Conservation (phyloP, 768 basidiomycete species). For the Pleurotus tuber-regium region DNA sequence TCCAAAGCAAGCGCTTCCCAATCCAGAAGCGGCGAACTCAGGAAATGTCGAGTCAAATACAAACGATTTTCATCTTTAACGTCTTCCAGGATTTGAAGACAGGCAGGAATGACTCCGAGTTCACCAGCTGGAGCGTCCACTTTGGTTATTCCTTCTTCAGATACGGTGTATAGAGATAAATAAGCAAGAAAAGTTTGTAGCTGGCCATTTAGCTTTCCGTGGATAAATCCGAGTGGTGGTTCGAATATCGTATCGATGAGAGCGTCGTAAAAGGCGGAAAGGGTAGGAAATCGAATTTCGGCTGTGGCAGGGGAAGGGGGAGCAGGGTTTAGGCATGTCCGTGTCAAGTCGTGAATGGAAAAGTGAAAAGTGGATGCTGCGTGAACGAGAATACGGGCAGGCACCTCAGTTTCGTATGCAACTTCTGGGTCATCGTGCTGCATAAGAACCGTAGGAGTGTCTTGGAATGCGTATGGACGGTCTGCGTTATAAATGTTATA, state of each 20-base stretch:
- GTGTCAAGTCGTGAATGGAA: constrained; percentile 13
- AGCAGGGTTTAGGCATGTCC: constrained; percentile 13
- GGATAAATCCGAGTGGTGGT: not conserved
- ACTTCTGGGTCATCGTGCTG: not conserved
- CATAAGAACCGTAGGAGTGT: not conserved
- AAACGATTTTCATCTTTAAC: not conserved
- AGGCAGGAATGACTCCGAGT: not conserved
- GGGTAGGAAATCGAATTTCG: constrained; percentile 17
- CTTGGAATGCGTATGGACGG: constrained; percentile 5
- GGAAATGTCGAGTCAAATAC: not conserved
- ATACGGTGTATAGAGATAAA: not conserved
- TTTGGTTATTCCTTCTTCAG: not conserved
- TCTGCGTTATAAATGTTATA: not conserved
- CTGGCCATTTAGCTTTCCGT: not conserved
- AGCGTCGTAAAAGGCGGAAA: constrained; percentile 8
- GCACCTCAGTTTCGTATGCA: not conserved
- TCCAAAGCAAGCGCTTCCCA: not conserved
- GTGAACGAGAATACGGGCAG: constrained; percentile 14
- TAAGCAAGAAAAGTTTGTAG: not conserved
- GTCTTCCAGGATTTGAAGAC: not conserved
- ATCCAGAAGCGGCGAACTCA: not conserved
- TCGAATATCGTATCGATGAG: not conserved
- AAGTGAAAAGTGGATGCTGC: constrained; percentile 14
- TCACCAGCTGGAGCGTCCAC: not conserved
- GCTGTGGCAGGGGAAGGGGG: constrained; percentile 8